A percentile compares a stretch with the other conserved stretches of the same genome.
These are phyloP conservation scores for Cladosporium sp. DNA, from an alignment of 2,329 filamentous ascomycete species.

Conservation along the genomic window DNA sequence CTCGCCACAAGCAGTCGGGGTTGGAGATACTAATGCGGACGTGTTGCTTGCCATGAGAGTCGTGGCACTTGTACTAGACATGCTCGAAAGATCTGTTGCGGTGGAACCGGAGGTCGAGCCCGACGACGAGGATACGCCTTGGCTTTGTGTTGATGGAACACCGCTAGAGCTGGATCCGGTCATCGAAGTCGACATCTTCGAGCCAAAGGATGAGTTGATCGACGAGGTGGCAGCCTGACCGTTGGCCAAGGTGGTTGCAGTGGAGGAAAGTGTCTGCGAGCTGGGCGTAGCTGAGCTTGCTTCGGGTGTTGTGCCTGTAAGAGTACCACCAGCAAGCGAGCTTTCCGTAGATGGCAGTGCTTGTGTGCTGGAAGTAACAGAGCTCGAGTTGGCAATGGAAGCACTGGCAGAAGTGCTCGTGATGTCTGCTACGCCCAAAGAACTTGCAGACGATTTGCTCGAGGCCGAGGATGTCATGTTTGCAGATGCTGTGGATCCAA, in stretches of 20 bases:
- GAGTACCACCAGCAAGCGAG: background rate
- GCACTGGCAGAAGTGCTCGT: background rate
- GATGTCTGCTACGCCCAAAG: background rate
- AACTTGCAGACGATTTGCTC: background rate
- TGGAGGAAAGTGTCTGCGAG: background rate
- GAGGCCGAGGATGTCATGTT: background rate
- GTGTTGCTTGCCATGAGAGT: conserved; percentile 8
- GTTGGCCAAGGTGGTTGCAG: background rate
- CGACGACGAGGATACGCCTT: background rate
- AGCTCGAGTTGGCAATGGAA: background rate
- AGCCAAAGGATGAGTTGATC: background rate
- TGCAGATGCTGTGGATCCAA: too few relatives aligned
- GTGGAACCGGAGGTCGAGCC: background rate
- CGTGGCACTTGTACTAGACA: background rate
- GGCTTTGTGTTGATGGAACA: background rate
- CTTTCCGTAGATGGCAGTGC: background rate
- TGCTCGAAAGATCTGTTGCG: background rate
- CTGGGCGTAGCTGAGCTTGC: background rate
- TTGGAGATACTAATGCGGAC: conserved; percentile 20
- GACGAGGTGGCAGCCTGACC: background rate
- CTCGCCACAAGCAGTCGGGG: conserved; percentile 37
- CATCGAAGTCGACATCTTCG: background rate
- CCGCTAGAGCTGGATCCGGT: background rate
- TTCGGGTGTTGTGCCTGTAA: background rate
- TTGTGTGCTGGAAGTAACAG: background rate